Conservation (phyloP, 1,139 yeast genomes). For the Taphrina populina region DNA sequence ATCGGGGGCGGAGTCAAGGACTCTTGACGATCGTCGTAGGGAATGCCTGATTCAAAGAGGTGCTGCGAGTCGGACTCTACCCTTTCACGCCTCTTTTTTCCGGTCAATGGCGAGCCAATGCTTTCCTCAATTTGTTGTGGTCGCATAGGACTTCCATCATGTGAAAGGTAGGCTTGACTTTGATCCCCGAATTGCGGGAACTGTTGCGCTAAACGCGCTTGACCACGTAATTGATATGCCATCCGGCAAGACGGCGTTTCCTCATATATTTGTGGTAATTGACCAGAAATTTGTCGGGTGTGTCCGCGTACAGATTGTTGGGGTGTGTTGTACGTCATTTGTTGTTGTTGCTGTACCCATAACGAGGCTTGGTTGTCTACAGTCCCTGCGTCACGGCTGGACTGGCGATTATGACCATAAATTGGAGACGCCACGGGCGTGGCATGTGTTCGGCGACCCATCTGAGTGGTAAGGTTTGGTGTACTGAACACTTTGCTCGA, state of each 20-base stretch:
- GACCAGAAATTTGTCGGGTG: conserved; percentile 14
- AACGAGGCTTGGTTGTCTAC: conserved; percentile 4
- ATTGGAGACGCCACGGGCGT: conserved; percentile 27
- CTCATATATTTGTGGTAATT: conserved; percentile 25
- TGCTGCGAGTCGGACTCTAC: conserved; percentile 12
- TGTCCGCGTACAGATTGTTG: conserved; percentile 20
- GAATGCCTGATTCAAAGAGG: neutral
- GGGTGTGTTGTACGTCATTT: conserved; percentile 25
- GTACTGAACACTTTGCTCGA: conserved; percentile 26
- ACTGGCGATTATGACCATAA: conserved; percentile 1
- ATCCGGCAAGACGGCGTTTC: conserved; percentile 32
- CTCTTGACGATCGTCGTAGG: conserved; percentile 10
- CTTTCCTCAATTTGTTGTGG: conserved; percentile 1
- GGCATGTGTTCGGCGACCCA: conserved; percentile 17
- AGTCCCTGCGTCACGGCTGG: conserved; percentile 5
- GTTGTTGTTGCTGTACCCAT: conserved; percentile 32
- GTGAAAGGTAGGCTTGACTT: neutral
- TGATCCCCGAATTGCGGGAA: conserved; percentile 10
- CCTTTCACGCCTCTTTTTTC: conserved; percentile 27
- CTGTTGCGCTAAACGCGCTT: neutral
- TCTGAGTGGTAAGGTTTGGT: conserved; percentile 27
- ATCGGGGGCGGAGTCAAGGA: conserved; percentile 20
- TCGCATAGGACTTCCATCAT: neutral
- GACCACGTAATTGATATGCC: conserved; percentile 32
- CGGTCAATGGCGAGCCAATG: conserved; percentile 22